Percentiles rank a stretch among this genome's conserved stretches.
phyloP scores from a whole-genome alignment of 2,329 filamentous ascomycete genomes.

The Apiospora arundinis region DNA sequence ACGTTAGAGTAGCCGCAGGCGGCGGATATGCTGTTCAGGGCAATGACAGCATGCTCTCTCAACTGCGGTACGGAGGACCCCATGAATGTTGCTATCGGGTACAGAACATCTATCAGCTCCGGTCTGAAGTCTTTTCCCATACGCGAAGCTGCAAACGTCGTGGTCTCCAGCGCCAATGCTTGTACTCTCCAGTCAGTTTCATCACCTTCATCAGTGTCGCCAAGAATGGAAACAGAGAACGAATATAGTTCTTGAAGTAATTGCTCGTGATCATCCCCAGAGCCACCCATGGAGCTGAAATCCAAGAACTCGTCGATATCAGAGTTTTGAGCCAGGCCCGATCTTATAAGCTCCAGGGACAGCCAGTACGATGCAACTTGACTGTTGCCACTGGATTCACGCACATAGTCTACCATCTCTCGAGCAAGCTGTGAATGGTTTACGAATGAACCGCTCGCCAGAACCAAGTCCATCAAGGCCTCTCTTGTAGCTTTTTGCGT shows the following conservation, averaged over 20 bases:
- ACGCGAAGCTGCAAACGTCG: slow-evolving; percentile 76
- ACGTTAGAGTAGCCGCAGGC: slow-evolving; percentile 78
- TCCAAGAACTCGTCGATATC: slow-evolving; percentile 73
- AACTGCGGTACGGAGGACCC: slow-evolving; percentile 73
- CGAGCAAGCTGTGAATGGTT: slow-evolving; percentile 66
- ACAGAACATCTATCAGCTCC: slow-evolving; percentile 89
- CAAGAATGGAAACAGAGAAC: slow-evolving; percentile 68
- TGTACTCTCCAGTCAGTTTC: slow-evolving; percentile 73
- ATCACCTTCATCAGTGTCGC: slow-evolving; percentile 56
- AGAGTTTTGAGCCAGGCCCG: slow-evolving; percentile 55
- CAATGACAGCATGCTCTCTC: slow-evolving; percentile 81
- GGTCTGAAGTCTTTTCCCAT: slow-evolving; percentile 73
- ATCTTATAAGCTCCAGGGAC: slow-evolving; percentile 72
- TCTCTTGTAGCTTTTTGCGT: slow-evolving; percentile 68
- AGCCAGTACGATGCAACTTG: slow-evolving; percentile 82
- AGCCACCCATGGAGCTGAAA: slow-evolving; percentile 48
- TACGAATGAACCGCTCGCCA: slow-evolving; percentile 61
- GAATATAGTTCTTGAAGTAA: slow-evolving; percentile 71
- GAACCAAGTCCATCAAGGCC: slow-evolving; percentile 64
- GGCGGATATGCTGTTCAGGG: slow-evolving; percentile 78
- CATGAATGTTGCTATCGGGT: slow-evolving; percentile 87
- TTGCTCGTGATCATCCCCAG: slow-evolving; percentile 49
- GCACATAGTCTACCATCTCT: slow-evolving; percentile 69
- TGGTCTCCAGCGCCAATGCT: slow-evolving; percentile 80
- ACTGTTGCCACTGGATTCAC: slow-evolving; percentile 61